Evolutionary conservation across 192 early-diverging fungal genomes (phyloP).

Genomic region (Podila clonocystis): DNA sequence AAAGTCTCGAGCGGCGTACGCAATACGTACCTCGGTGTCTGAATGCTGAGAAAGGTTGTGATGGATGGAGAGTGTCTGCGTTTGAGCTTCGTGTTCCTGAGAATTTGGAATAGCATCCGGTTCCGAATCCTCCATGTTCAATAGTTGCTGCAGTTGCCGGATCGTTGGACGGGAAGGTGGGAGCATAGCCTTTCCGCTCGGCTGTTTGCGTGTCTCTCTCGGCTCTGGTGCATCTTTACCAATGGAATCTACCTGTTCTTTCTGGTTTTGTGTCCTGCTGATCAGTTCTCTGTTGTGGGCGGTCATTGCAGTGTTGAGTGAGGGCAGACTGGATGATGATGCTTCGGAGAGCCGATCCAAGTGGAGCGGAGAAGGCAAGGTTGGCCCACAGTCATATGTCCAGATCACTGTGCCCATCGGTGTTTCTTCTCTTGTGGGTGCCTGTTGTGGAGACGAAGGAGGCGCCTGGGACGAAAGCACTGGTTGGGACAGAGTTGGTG

Average conservation of each 20-base stretch:
- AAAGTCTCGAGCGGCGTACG: background rate
- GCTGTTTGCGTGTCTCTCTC: background rate
- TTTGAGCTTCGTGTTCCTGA: background rate
- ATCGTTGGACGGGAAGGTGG: conserved; percentile 1
- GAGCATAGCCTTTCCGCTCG: background rate
- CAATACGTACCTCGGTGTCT: background rate
- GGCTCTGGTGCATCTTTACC: background rate
- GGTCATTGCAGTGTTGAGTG: background rate
- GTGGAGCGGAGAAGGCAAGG: conserved; percentile 1
- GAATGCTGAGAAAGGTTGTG: background rate
- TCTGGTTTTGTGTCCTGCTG: background rate
- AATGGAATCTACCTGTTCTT: background rate
- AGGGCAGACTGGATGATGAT: conserved; percentile 1
- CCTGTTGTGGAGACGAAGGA: background rate
- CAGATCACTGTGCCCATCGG: conserved; percentile 33
- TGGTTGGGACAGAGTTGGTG: background rate
- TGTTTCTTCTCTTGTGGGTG: conserved; percentile 8
- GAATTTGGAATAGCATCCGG: background rate
- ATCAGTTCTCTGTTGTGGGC: background rate
- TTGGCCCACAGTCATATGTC: conserved; percentile 45
- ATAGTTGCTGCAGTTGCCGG: background rate
- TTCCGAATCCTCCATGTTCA: background rate
- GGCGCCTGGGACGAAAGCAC: background rate
- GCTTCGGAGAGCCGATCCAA: background rate
- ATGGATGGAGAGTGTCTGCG: background rate